Base-by-base conservation (phyloP, 371 early-diverging fungal genomes). In the Mucor saturninus region DNA sequence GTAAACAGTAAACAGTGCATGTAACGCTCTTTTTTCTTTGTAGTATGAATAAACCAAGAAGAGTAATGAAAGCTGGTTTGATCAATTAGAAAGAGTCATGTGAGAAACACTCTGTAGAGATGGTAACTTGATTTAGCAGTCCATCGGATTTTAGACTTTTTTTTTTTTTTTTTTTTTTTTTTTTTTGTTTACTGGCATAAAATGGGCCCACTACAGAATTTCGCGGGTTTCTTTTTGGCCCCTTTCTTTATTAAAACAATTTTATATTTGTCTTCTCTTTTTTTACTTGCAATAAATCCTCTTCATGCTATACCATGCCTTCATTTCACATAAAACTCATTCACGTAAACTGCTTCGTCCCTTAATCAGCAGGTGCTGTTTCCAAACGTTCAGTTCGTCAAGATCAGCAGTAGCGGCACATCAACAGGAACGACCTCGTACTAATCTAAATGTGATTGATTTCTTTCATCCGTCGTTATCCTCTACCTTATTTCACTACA, bases 371-470 rank as follows among this genome's bases (percentile, higher is more conserved):
- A 39, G 3, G 5, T 55, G 11, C 31, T 31, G n/a, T 42, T 49
- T 65, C 30, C 60, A 65, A 13, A 59, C 59, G n/a, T 58, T 53
- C 15, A 50, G 50, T 50, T 50, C 30, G 26, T 50, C 50, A 28
- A 26, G 50, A 50, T 50, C 50, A 30, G 50, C 50, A 3, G 68
- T 68, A 5, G 71, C 73, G n/a, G 71, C 64, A 39, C 56, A 66
- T 28, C 55, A 55, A 35, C 61, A 61, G 45, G 71, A 69, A 55
- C 65, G 62, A 45, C 50, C 59, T 42, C 71, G 69, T 10, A 60
- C 65, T 15, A 74, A 79, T 54, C 67, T 79, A 3, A 74, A 69
- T 53, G 71, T 79, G 59, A 79, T 79, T 64, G 76, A 79, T 65
- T 79, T 79, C 54, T 79, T 74, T 38, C 74, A 79, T 70, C 76